Evolutionary conservation across 192 early-diverging fungal species (phyloP).

Genomic region (Umbelopsis isabellina): DNA sequence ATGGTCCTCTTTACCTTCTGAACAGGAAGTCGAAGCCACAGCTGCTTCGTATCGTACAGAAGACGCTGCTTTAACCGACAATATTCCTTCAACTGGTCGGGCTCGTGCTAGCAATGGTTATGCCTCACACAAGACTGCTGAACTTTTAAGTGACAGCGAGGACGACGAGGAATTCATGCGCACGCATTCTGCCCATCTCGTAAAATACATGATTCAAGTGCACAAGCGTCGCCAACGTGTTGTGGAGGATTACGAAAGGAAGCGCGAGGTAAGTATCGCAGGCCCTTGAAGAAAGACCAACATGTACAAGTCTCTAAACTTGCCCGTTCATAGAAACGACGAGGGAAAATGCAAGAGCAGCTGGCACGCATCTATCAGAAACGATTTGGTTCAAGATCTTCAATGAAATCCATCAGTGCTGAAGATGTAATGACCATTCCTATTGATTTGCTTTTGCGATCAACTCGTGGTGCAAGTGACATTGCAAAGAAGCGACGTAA

Average conservation of each 20-base stretch:
- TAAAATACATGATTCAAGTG: constrained; percentile 48
- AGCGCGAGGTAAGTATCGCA: constrained; percentile 27
- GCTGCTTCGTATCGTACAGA: not conserved
- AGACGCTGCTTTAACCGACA: not conserved
- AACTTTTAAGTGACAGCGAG: constrained; percentile 19
- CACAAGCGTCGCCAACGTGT: constrained; percentile 38
- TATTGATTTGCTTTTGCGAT: not conserved
- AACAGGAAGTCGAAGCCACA: not conserved
- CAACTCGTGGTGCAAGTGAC: constrained; percentile 4
- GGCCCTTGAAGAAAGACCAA: not conserved
- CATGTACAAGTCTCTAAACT: not conserved
- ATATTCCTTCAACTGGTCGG: not conserved
- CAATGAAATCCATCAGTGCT: constrained; percentile 5
- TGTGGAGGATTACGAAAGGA: constrained; percentile 43
- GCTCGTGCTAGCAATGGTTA: not conserved
- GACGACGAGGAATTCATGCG: constrained; percentile 31
- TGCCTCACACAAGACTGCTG: not conserved
- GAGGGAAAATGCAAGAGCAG: constrained; percentile 30
- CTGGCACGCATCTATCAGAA: constrained; percentile 31
- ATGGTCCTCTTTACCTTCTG: constrained; percentile 4
- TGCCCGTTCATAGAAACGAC: constrained; percentile 22
- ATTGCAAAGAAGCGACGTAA: constrained; percentile 5
- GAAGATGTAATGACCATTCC: not conserved
- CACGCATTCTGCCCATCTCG: constrained; percentile 34
- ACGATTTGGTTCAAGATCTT: constrained; percentile 26